A percentile compares a stretch with the other conserved stretches of the same genome.
These are phyloP conservation scores for Glebionis coronaria DNA, from an alignment of 129 eudicot species.

Conservation along the genomic window DNA sequence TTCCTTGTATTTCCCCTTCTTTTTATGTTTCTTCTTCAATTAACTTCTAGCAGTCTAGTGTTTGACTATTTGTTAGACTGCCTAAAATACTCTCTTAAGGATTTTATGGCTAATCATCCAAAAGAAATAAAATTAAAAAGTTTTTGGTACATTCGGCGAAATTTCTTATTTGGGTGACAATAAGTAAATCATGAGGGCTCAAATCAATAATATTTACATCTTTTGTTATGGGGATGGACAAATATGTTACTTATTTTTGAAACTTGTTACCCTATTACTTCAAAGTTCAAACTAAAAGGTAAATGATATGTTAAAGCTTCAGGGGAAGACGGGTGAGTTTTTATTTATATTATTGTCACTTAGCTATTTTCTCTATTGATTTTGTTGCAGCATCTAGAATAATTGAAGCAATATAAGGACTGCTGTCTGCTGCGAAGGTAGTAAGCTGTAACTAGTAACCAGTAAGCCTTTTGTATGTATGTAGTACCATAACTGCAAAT, in stretches of 20 bases:
- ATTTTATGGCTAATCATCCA: neutral
- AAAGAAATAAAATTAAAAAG: neutral
- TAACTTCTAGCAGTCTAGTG: neutral
- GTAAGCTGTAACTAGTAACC: neutral
- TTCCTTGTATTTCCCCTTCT: neutral
- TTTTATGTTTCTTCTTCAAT: neutral
- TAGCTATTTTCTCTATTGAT: neutral
- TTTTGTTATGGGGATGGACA: neutral
- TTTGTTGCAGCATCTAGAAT: conserved; percentile 30
- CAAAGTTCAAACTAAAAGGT: no score
- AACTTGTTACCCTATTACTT: neutral
- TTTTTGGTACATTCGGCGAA: no score
- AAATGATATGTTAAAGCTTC: neutral
- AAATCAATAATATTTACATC: neutral
- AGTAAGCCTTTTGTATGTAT: neutral
- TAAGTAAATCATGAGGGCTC: neutral
- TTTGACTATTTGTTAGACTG: neutral
- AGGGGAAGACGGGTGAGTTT: neutral
- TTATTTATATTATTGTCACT: no score
- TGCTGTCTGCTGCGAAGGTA: neutral
- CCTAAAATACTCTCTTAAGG: conserved; percentile 5
- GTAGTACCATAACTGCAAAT: neutral
- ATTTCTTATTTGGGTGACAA: neutral
- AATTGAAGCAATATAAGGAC: conserved; percentile 1
- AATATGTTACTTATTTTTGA: neutral